These are phyloP conservation scores for Pythium angustatum DNA, from an alignment of 352 stramenopile genomes.

Conservation along the genomic window DNA sequence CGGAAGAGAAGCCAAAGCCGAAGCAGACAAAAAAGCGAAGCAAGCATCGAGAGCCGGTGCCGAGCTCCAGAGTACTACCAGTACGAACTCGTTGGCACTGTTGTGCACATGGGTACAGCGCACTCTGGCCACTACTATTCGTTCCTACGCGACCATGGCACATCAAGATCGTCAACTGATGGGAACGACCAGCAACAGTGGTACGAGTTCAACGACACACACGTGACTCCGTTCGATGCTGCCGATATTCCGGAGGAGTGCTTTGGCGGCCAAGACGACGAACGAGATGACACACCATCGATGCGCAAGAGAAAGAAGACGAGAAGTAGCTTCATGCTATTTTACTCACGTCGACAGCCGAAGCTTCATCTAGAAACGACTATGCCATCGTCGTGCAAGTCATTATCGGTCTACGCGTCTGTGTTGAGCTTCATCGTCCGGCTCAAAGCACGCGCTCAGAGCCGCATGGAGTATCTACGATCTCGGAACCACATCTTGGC, in stretches of 20 bases:
- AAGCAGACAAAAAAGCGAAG: conserved; percentile 8
- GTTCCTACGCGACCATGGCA: conserved; percentile 74
- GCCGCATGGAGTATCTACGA: conserved; percentile 48
- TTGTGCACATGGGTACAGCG: conserved; percentile 88
- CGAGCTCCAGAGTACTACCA: conserved; percentile 77
- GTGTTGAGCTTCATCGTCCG: conserved; percentile 27
- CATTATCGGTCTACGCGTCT: conserved; percentile 34
- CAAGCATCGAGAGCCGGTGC: conserved; percentile 26
- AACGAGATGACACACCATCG: background rate
- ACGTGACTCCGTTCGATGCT: conserved; percentile 78
- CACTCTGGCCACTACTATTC: conserved; percentile 91
- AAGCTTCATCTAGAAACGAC: conserved; percentile 31
- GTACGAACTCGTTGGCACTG: conserved; percentile 85
- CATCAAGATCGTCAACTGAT: conserved; percentile 6
- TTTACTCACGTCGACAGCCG: conserved; percentile 68
- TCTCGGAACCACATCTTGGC: conserved; percentile 55
- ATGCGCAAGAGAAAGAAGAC: conserved; percentile 64
- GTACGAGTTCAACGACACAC: conserved; percentile 89
- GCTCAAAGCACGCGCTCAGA: conserved; percentile 22
- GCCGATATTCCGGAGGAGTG: conserved; percentile 74
- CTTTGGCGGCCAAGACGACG: conserved; percentile 39
- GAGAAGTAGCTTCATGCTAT: conserved; percentile 87
- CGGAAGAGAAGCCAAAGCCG: conserved; percentile 25
- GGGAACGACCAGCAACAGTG: conserved; percentile 34
- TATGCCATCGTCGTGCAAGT: conserved; percentile 9